phyloP scores from a whole-genome alignment of 2,329 filamentous ascomycete species.

The Calycina herbarum region DNA sequence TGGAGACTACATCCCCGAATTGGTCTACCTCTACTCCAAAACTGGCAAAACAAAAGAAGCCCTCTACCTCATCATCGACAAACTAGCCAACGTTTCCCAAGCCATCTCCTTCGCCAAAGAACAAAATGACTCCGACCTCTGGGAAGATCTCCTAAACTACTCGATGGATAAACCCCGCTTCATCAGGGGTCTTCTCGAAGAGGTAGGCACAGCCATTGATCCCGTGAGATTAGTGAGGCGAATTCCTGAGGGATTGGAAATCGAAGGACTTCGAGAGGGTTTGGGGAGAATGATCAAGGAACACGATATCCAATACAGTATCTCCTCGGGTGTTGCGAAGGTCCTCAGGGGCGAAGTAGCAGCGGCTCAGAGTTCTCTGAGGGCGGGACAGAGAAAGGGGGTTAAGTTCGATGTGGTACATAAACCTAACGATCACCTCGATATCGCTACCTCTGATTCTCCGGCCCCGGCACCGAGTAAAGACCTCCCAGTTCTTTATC shows the following conservation, averaged over 20 bases:
- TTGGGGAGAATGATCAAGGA: constrained; percentile 90
- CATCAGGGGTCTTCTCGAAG: constrained; percentile 86
- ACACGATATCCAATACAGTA: constrained; percentile 92
- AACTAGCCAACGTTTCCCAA: constrained; percentile 85
- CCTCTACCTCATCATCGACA: constrained; percentile 88
- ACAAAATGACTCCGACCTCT: constrained; percentile 87
- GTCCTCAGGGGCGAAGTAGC: constrained; percentile 88
- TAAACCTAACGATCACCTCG: constrained; percentile 45
- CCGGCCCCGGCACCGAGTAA: constrained; percentile 23
- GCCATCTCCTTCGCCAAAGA: constrained; percentile 94
- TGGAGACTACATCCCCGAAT: constrained; percentile 79
- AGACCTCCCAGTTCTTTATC: neutral
- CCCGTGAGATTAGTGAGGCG: constrained; percentile 86
- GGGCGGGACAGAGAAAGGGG: constrained; percentile 76
- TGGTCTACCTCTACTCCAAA: constrained; percentile 95
- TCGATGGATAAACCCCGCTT: constrained; percentile 97
- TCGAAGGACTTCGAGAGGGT: constrained; percentile 85
- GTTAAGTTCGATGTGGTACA: constrained; percentile 82
- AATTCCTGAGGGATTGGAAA: constrained; percentile 90
- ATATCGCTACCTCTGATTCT: constrained; percentile 45
- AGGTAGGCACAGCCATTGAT: constrained; percentile 91
- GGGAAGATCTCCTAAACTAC: constrained; percentile 92
- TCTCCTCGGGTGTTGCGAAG: constrained; percentile 83
- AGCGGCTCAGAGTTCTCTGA: constrained; percentile 75
- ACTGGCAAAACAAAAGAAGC: constrained; percentile 92